Base-by-base conservation (phyloP, 2,329 filamentous ascomycete genomes). In the Aspergillus sp. region DNA sequence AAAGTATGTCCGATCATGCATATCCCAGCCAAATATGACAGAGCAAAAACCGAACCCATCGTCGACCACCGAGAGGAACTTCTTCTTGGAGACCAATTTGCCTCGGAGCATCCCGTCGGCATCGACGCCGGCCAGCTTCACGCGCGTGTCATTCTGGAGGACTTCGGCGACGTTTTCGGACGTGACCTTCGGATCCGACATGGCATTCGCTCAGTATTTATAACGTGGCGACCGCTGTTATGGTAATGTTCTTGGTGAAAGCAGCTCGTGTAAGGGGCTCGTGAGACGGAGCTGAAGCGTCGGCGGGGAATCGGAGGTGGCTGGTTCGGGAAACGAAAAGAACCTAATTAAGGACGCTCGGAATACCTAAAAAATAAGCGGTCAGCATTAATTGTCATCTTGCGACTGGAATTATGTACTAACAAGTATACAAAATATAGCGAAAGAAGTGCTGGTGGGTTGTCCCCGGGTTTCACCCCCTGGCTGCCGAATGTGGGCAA, bases 1-100 rank as follows among this genome's bases (percentile, higher is more conserved):
- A 72, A 90, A 88, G 74, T 96, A 97, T 11, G 91, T 96, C 78
- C 86, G 83, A 70, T 97, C 93, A 75, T 97, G 92, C 91, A 96
- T 96, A 76, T 97, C 92, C 93, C 93, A 96, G 72, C 93, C 92
- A 68, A 96, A 96, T 63, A 96, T 86, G 64, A 96, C 91, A 18
- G 90, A 95, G 80, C 93, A 96, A 81, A 96, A 96, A 53, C 92
- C 93, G 67, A 96, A 96, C 51, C 92, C 93, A 44, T 86, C 83
- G 42, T 84, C 76, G n/a, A 88, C 88, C 53, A 96, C 84, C 30
- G 89, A 91, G 38, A 96, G 80, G 75, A 97, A 96, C 78, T 97
- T 96, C 72, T 88, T 89, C 82, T 96, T 96, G 66, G 91, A 91
- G 76, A 96, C 87, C 60, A 96, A 83, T 78, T 97, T 97, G 66